Base-by-base conservation (phyloP, 805 yeast genomes). In the Maudiozyma bulderi region DNA sequence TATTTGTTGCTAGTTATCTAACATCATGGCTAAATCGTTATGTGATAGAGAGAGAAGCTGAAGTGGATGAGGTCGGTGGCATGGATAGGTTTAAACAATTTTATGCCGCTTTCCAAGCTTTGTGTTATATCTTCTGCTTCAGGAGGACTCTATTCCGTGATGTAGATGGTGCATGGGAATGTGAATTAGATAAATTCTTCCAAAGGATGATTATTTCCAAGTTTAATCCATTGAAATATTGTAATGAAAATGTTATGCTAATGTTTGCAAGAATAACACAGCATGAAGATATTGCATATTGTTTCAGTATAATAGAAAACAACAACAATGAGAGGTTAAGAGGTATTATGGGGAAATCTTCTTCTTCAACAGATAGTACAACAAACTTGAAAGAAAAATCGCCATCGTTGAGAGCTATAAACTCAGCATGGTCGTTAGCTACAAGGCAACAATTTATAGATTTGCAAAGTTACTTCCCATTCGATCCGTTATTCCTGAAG, bases 191-290 rank as follows among this genome's bases (percentile, higher is more conserved):
- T 59, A 84, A 82, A 68, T 84, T 93, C 54, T 88, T 90, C 71
- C 96, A 85, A 65, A 75, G 95, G 54, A 77, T 86, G 59, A 80
- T 91, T 34, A 76, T 89, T 37, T 83, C 96, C 9, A 85, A 85
- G 61, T 91, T 93, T 73, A 93, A 91, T 64, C 98, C 98, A 4
- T 75, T 91, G 58, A 87, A 88, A 63, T 91, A 81, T 71, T 88
- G 96, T 67, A 91, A 90, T 61, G 95, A 86, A 59, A 87, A 95
- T 13, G 97, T 91, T 44, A 96, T 90, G 52, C 75, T 82, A 50
- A 91, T 90, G 73, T 91, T 91, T 72, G 97, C 98, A 10, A 83
- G 88, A 55, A 80, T 93, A 40, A 87, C 98, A 3, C 95, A 91
- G 57, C 82, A 82, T 58, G 86, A 87, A 56, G 88, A 87, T 60